Percentiles rank a stretch among this genome's conserved stretches.
Conservation (phyloP, 495 filamentous ascomycete species). For the Aspergillus cavernicola region DNA sequence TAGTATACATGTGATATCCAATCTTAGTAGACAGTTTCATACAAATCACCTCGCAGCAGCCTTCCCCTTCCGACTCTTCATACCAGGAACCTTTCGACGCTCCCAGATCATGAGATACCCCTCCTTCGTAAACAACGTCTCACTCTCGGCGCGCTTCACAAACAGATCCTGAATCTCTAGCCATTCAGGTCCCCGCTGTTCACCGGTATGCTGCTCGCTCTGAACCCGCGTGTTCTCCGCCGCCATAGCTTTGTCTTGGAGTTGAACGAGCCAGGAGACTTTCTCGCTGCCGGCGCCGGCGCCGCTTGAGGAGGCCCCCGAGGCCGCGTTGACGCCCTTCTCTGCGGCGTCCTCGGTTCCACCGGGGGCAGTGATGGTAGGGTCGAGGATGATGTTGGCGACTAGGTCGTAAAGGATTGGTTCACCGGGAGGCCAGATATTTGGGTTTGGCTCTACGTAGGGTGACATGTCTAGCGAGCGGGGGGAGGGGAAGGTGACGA, state of each 20-base stretch:
- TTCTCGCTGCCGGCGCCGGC: slow-evolving; percentile 49
- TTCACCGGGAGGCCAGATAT: slow-evolving; percentile 61
- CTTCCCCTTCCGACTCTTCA: slow-evolving; percentile 44
- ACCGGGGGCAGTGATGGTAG: slow-evolving; percentile 72
- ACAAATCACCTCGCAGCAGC: slow-evolving; percentile 17
- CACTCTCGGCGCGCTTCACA: slow-evolving; percentile 78
- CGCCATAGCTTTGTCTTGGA: slow-evolving; percentile 50
- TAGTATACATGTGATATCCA: slow-evolving; percentile 9
- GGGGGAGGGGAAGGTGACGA: slow-evolving; percentile 84
- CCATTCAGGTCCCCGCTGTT: slow-evolving; percentile 65
- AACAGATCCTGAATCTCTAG: slow-evolving; percentile 90
- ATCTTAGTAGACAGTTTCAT: neutral
- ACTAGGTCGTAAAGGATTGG: slow-evolving; percentile 96
- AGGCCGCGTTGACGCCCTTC: slow-evolving; percentile 71
- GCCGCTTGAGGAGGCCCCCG: slow-evolving; percentile 51
- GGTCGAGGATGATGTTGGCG: slow-evolving; percentile 77
- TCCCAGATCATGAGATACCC: slow-evolving; percentile 97
- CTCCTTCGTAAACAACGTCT: slow-evolving; percentile 88
- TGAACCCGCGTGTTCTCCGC: slow-evolving; percentile 34
- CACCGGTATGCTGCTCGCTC: slow-evolving; percentile 28
- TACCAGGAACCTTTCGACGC: slow-evolving; percentile 57
- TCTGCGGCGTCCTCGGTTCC: slow-evolving; percentile 67
- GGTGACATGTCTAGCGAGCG: slow-evolving; percentile 80
- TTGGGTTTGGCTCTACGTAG: slow-evolving; percentile 75
- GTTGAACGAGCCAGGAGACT: slow-evolving; percentile 53